Evolutionary conservation across 78 protist genomes (phyloP).

Genomic region (Dictyostelium purpureum): DNA sequence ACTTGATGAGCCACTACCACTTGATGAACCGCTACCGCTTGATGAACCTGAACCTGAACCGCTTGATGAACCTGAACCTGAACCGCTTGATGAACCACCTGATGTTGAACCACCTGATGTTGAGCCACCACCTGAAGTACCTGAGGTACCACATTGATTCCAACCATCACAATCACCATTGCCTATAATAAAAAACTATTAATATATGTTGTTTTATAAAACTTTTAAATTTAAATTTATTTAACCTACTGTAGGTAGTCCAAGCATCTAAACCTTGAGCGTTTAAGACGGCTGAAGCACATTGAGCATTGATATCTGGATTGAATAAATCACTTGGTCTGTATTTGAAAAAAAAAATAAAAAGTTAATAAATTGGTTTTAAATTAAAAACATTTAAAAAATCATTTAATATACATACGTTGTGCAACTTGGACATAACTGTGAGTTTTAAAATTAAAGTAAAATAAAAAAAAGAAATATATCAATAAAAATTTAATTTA

Average conservation of each 20-base stretch:
- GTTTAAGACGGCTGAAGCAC: slow-evolving; percentile 47
- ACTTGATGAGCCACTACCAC: background rate
- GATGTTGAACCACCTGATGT: background rate
- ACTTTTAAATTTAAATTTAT: no score
- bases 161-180: slow-evolving; percentile 49
- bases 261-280: slow-evolving; percentile 76
- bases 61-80: background rate
- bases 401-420: no score
- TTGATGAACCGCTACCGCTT: background rate
- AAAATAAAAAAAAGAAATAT: no score
- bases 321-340: slow-evolving; percentile 50
- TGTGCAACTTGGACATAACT: no score
- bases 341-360: no score
- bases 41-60: background rate
- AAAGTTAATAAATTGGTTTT: no score
- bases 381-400: no score
- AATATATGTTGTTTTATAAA: no score
- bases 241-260: slow-evolving; percentile 71
- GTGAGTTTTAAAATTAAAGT: no score
- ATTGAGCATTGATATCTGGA: slow-evolving; percentile 62
- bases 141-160: slow-evolving; percentile 41
- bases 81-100: background rate
- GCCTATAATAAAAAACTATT: no score
- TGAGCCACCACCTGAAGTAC: background rate
- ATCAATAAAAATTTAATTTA: no score